A percentile compares a stretch with the other conserved stretches of the same genome.
These are phyloP conservation scores for Phragmites australis DNA, from an alignment of 176 grass and related monocot species.

Conservation along the genomic window DNA sequence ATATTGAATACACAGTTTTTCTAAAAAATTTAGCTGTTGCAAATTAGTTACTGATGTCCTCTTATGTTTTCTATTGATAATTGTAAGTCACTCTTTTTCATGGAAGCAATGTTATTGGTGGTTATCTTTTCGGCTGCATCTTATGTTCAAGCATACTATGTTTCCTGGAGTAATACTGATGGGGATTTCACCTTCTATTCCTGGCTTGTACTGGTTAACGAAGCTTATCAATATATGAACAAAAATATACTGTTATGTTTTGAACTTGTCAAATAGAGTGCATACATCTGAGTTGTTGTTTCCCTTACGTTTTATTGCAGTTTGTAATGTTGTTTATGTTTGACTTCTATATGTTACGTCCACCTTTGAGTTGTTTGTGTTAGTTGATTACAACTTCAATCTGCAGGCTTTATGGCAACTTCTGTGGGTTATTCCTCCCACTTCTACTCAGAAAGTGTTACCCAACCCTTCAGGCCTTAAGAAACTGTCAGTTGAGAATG, in stretches of 20 bases:
- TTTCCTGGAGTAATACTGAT: neutral
- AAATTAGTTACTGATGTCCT: neutral
- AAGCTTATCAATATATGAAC: conserved; percentile 7
- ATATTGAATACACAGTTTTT: conserved; percentile 1
- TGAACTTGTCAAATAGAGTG: neutral
- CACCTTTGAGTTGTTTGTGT: neutral
- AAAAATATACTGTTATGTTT: neutral
- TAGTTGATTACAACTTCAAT: conserved; percentile 22
- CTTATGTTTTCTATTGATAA: neutral
- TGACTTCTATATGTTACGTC: neutral
- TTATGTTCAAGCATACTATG: neutral
- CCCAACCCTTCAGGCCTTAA: conserved; percentile 62
- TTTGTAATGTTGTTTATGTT: neutral
- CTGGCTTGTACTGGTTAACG: neutral
- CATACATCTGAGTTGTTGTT: neutral
- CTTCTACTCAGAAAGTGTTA: conserved; percentile 53
- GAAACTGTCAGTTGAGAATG: conserved; percentile 82
- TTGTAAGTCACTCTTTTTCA: neutral
- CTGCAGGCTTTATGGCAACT: conserved; percentile 95
- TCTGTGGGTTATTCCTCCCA: conserved; percentile 79
- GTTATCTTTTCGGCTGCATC: neutral
- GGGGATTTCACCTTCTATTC: neutral
- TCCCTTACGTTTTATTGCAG: neutral
- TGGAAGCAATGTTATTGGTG: conserved; percentile 16
- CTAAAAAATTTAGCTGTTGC: conserved; percentile 21